phyloP scores from a whole-genome alignment of 106 monocot genomes.

The Dendrobium nobile region DNA sequence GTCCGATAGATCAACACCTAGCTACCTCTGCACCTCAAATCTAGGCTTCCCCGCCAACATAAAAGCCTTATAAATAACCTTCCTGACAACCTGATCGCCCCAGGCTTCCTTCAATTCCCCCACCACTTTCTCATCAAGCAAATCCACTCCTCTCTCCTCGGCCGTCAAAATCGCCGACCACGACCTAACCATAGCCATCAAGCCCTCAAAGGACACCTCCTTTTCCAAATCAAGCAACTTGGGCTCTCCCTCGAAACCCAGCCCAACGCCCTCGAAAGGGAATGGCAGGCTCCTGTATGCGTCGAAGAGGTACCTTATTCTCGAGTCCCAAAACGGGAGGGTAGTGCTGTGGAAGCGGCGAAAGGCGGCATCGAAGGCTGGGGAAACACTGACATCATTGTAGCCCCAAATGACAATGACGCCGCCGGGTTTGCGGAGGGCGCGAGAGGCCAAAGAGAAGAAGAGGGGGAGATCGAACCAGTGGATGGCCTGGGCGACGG shows the following conservation, averaged over 20 bases:
- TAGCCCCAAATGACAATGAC: slow-evolving; percentile 15
- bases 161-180: slow-evolving; percentile 8
- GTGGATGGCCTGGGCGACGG: slow-evolving; percentile 14
- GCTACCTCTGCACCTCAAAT: too few relatives aligned
- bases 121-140: neutral
- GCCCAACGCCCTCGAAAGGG: slow-evolving; percentile 11
- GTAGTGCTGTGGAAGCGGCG: neutral
- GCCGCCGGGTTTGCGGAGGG: slow-evolving; percentile 7
- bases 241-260: slow-evolving; percentile 9
- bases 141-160: neutral
- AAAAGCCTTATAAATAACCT: neutral
- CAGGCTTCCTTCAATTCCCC: neutral
- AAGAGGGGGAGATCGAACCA: slow-evolving; percentile 16
- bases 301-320: neutral
- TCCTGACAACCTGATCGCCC: neutral
- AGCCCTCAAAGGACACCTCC: slow-evolving; percentile 7
- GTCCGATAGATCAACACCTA: too few relatives aligned
- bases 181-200: slow-evolving; percentile 5
- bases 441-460: slow-evolving; percentile 10
- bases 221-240: neutral
- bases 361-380: neutral
- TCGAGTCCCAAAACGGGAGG: slow-evolving; percentile 9
- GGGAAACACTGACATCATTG: neutral
- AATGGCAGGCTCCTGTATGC: slow-evolving; percentile 12
- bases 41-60: neutral